Percentiles rank a stretch among this genome's conserved stretches.
phyloP scores from a whole-genome alignment of 2,329 filamentous ascomycete species.

The Blastomyces emzantsi region DNA sequence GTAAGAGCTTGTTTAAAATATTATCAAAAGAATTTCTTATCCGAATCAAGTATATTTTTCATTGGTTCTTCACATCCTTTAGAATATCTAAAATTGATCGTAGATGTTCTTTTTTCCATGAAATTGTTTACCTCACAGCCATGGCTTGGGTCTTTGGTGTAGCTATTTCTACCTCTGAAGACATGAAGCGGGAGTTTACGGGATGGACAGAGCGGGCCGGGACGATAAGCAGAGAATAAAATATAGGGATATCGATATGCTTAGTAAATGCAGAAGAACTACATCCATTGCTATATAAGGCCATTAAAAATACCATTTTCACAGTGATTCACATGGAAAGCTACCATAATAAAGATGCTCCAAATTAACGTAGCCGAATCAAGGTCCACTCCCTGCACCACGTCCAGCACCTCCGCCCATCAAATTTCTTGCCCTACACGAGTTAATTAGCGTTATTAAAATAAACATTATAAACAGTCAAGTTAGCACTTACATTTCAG shows the following conservation, averaged over 20 bases:
- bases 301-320: background rate
- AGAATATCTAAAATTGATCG: background rate
- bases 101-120: background rate
- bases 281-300: background rate
- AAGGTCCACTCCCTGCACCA: conserved; percentile 16
- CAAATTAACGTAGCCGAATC: background rate
- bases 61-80: background rate
- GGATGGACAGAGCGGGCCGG: background rate
- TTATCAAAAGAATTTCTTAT: background rate
- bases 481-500: conserved; percentile 67
- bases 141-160: background rate
- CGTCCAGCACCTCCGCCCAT: conserved; percentile 51
- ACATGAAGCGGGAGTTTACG: background rate
- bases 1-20: background rate
- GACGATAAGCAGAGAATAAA: background rate
- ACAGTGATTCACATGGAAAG: background rate
- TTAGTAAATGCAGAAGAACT: background rate
- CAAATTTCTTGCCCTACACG: conserved; percentile 54
- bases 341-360: background rate
- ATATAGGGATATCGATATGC: background rate
- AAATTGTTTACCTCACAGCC: background rate
- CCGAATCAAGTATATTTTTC: background rate
- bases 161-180: background rate
- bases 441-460: conserved; percentile 10
- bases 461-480: background rate